Evolutionary conservation across 129 eudicot genomes (phyloP).

Genomic region (Saussurea involucrata): DNA sequence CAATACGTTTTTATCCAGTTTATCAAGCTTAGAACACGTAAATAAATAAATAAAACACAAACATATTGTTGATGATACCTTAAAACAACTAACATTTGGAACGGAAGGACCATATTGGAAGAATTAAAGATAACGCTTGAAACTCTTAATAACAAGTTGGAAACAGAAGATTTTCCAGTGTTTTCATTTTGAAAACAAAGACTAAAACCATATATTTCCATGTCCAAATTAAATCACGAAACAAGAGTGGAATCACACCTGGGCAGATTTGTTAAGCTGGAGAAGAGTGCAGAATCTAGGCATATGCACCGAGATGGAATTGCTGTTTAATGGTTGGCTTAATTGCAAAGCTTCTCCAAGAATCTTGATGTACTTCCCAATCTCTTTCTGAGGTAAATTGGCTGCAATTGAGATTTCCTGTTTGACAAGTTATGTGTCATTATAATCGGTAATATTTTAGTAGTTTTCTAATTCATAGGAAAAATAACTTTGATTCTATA

Average conservation of each 20-base stretch:
- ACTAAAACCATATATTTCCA: background rate
- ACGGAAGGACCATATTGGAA: background rate
- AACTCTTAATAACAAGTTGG: background rate
- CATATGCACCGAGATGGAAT: slow-evolving; percentile 98
- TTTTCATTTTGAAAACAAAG: background rate
- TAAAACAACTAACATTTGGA: background rate
- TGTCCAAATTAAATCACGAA: background rate
- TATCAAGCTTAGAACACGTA: background rate
- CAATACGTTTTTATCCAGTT: background rate
- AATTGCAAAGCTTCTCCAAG: slow-evolving; percentile 98
- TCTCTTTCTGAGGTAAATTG: slow-evolving; percentile 96
- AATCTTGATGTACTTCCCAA: slow-evolving; percentile 96
- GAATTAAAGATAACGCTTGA: background rate
- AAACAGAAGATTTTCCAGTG: background rate
- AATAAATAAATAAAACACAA: background rate
- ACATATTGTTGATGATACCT: background rate
- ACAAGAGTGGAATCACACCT: slow-evolving; percentile 38
- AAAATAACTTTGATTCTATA: background rate
- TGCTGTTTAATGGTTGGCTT: slow-evolving; percentile 97
- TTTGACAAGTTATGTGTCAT: slow-evolving; percentile 4
- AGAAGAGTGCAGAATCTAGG: slow-evolving; percentile 98
- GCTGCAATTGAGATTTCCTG: slow-evolving; percentile 98
- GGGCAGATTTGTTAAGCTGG: slow-evolving; percentile 97
- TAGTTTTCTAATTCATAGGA: background rate
- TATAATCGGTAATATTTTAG: background rate